Conservation (phyloP, 768 basidiomycete species). For the Myochromella boudieri region DNA sequence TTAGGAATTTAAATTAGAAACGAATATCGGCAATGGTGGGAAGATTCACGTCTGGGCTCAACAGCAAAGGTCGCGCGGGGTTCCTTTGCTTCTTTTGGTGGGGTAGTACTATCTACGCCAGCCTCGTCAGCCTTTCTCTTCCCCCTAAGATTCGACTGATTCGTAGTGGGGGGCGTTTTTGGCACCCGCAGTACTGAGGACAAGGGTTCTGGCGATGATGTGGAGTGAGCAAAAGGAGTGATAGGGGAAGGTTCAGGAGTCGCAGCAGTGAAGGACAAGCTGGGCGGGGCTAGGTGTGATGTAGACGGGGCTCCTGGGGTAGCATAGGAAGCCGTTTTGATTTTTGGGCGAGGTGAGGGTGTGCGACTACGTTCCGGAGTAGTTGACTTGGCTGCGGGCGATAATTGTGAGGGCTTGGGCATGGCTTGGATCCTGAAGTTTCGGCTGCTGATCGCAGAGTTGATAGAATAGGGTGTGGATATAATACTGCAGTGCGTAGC, state of each 20-base stretch:
- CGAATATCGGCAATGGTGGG: constrained; percentile 10
- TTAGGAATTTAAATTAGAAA: constrained; percentile 19
- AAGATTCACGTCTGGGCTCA: constrained; percentile 57
- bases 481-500: constrained; percentile 22
- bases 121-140: constrained; percentile 76
- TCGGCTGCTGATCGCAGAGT: constrained; percentile 14
- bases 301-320: constrained; percentile 26
- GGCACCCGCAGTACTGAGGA: constrained; percentile 26
- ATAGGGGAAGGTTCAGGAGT: constrained; percentile 41
- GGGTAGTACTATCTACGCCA: constrained; percentile 55
- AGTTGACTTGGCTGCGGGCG: constrained; percentile 19
- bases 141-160: constrained; percentile 38
- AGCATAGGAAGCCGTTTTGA: constrained; percentile 23
- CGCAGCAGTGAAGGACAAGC: constrained; percentile 37
- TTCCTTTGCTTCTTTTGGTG: constrained; percentile 59
- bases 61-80: constrained; percentile 61
- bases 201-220: constrained; percentile 26
- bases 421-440: constrained; percentile 17
- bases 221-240: constrained; percentile 26
- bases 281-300: constrained; percentile 36
- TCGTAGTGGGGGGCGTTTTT: constrained; percentile 28
- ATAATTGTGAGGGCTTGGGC: constrained; percentile 13
- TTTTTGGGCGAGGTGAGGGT: constrained; percentile 25
- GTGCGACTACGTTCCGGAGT: constrained; percentile 19
- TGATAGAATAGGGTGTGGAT: constrained; percentile 11